A percentile compares a stretch with the other conserved stretches of the same genome.
Conservation (phyloP, 371 early-diverging fungal species). For the Mortierella sp. region DNA sequence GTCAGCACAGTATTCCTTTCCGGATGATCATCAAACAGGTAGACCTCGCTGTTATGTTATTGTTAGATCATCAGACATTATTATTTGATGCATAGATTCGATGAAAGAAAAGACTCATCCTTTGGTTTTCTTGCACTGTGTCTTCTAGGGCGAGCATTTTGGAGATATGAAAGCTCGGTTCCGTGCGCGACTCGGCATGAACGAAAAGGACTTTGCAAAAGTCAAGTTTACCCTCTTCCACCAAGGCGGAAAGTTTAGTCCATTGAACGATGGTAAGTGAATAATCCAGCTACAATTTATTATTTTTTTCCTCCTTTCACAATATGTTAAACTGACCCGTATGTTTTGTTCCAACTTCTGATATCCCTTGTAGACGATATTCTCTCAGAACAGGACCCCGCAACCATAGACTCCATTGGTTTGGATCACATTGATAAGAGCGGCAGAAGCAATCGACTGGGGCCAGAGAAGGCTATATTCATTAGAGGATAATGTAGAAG, state of each 20-base stretch:
- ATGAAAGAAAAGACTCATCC: neutral
- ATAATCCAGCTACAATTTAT: neutral
- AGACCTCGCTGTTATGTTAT: neutral
- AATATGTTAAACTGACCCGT: neutral
- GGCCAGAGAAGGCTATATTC: slow-evolving; percentile 70
- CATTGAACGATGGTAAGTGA: slow-evolving; percentile 41
- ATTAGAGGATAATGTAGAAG: slow-evolving; percentile 67
- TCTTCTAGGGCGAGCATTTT: slow-evolving; percentile 75
- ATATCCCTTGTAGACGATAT: slow-evolving; percentile 56
- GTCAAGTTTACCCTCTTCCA: slow-evolving; percentile 69
- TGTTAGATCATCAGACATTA: neutral
- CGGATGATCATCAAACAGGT: slow-evolving; percentile 74
- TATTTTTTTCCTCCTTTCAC: too few relatives aligned
- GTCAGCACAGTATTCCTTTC: slow-evolving; percentile 90
- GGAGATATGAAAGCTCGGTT: slow-evolving; percentile 79
- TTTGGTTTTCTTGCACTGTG: neutral
- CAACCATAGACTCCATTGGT: slow-evolving; percentile 73
- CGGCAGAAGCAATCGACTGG: slow-evolving; percentile 65
- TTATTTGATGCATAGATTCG: neutral
- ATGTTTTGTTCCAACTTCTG: neutral
- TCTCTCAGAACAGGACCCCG: slow-evolving; percentile 63
- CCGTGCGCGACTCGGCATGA: slow-evolving; percentile 77
- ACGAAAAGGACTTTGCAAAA: slow-evolving; percentile 90
- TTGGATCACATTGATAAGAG: slow-evolving; percentile 84
- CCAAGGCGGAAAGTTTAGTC: slow-evolving; percentile 20